These are phyloP conservation scores for Scortechinia acanthostroma DNA, from an alignment of 2,329 filamentous ascomycete genomes.

Conservation along the genomic window DNA sequence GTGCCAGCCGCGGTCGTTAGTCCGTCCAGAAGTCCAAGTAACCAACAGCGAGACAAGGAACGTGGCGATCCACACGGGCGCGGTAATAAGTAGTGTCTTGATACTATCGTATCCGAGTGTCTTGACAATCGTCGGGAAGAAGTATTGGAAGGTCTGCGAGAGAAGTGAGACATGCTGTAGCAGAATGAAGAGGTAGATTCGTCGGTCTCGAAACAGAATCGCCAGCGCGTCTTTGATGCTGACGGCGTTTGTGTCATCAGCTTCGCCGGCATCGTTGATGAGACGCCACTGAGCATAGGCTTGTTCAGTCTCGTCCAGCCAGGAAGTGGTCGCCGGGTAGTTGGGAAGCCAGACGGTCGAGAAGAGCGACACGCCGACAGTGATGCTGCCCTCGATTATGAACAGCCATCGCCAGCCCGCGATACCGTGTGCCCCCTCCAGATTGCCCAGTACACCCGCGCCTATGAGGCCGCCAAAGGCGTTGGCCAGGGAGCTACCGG, in stretches of 20 bases:
- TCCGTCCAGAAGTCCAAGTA: conserved; percentile 43
- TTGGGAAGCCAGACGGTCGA: conserved; percentile 34
- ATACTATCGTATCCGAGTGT: conserved; percentile 49
- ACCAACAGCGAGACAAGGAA: conserved; percentile 43
- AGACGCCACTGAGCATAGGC: conserved; percentile 43
- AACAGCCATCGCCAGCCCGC: conserved; percentile 24
- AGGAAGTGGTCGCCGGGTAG: conserved; percentile 41
- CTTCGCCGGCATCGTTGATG: conserved; percentile 35
- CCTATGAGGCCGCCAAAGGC: conserved; percentile 41
- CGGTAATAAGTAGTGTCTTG: conserved; percentile 46
- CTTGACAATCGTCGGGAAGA: conserved; percentile 57
- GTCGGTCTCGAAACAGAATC: conserved; percentile 36
- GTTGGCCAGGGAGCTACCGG: conserved; percentile 35
- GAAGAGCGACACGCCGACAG: conserved; percentile 23
- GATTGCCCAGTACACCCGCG: conserved; percentile 34
- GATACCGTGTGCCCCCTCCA: conserved; percentile 26
- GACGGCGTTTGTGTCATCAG: conserved; percentile 27
- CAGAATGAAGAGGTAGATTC: conserved; percentile 43
- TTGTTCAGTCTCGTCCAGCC: conserved; percentile 41
- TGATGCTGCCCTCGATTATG: conserved; percentile 12
- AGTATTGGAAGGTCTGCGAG: conserved; percentile 53
- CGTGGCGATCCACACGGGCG: conserved; percentile 43
- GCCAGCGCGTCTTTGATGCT: conserved; percentile 34
- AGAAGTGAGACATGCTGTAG: conserved; percentile 42
- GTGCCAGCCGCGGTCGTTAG: conserved; percentile 45